Conservation (phyloP, 495 filamentous ascomycete genomes). For the Bryoglossum gracile region DNA sequence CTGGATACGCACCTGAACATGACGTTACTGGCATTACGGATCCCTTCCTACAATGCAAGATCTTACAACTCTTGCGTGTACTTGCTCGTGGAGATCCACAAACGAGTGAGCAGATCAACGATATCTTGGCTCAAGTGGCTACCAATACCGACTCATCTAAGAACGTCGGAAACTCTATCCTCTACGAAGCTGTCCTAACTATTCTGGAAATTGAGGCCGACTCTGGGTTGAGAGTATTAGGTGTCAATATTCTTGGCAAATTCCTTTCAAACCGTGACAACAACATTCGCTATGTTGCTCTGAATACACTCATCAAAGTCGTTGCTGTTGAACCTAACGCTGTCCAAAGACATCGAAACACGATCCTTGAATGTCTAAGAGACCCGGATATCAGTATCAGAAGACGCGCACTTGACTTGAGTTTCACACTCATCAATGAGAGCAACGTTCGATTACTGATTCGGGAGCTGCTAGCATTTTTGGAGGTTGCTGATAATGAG, state of each 20-base stretch:
- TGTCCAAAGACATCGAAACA: constrained; percentile 93
- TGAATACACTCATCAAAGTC: constrained; percentile 97
- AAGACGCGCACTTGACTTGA: constrained; percentile 86
- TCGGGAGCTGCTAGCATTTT: constrained; percentile 83
- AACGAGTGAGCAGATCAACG: constrained; percentile 95
- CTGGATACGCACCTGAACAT: constrained; percentile 95
- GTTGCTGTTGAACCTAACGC: constrained; percentile 97
- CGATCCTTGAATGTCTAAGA: constrained; percentile 89
- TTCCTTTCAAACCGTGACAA: constrained; percentile 97
- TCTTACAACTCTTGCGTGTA: constrained; percentile 76
- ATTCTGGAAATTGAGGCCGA: constrained; percentile 98
- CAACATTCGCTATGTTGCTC: constrained; percentile 95
- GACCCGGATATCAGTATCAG: constrained; percentile 99
- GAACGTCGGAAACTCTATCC: constrained; percentile 95
- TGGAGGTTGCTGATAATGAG: constrained; percentile 95
- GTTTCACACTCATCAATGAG: constrained; percentile 97
- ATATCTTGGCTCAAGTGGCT: constrained; percentile 95
- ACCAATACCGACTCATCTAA: constrained; percentile 98
- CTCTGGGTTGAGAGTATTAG: constrained; percentile 83
- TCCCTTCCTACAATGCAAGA: constrained; percentile 97
- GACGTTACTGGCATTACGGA: constrained; percentile 97
- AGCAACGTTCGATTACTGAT: constrained; percentile 89
- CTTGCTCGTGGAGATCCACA: constrained; percentile 79
- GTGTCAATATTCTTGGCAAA: constrained; percentile 97
- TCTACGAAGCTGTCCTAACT: constrained; percentile 95